Evolutionary conservation across 345 rosid genomes (phyloP).

Genomic region (Linum tenue): DNA sequence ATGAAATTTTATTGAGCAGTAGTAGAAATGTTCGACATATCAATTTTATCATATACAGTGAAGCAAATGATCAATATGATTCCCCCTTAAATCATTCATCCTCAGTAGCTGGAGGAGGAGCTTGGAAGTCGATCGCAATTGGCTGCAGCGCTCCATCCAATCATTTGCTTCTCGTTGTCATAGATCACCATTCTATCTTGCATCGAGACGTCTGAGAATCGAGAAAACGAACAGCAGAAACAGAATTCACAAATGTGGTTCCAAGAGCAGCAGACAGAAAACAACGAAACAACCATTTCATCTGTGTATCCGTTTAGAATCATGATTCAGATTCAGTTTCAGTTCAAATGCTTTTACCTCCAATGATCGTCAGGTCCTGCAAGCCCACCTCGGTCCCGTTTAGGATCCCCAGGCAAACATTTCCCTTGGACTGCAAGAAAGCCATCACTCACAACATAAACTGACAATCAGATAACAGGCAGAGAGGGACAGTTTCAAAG

Average conservation of each 20-base stretch:
- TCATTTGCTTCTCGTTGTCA: constrained; percentile 65
- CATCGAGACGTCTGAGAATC: constrained; percentile 75
- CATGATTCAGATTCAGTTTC: neutral
- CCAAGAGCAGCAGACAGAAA: neutral
- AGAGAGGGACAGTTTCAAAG: neutral
- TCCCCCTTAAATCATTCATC: neutral
- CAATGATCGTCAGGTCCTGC: constrained; percentile 51
- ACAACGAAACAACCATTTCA: too few species aligned
- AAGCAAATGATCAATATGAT: neutral
- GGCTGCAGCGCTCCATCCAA: constrained; percentile 56
- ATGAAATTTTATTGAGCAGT: too few species aligned
- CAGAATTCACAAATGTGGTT: neutral
- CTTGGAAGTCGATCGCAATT: constrained; percentile 47
- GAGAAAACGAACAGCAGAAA: neutral
- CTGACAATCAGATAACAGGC: neutral
- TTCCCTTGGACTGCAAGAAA: constrained; percentile 51
- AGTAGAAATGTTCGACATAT: too few species aligned
- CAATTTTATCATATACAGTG: too few species aligned
- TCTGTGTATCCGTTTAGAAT: too few species aligned
- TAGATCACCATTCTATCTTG: constrained; percentile 75
- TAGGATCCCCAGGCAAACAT: constrained; percentile 80
- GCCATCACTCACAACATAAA: neutral
- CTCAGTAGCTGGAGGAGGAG: neutral
- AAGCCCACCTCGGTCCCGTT: constrained; percentile 77
- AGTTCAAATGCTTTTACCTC: constrained; percentile 36